Base-by-base conservation (phyloP, 352 stramenopile species). In the Globisporangium paddicum region DNA sequence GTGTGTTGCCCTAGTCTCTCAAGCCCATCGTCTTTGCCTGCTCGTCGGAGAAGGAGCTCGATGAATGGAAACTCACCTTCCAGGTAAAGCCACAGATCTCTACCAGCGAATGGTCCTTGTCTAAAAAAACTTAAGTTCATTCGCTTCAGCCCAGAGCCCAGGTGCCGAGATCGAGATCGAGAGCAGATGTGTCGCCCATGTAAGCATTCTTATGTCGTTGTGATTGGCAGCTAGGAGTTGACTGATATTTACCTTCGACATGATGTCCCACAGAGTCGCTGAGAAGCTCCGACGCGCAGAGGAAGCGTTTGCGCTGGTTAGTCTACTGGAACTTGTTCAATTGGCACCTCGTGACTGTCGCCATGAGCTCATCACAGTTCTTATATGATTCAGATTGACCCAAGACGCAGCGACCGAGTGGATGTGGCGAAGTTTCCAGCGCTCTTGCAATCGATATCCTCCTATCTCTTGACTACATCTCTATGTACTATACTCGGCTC, bases 21-120 rank as follows among this genome's bases (percentile, higher is more conserved):
- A 90, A 89, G 47, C n/a, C 64, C 0, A 67, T 77, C 19, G 69
- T 73, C 9, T 92, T 92, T 69, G 82, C 78, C 1, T 92, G 82
- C 37, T 55, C 64, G 21, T 83, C 67, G 11, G 76, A 81, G 14
- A 71, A 69, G 8, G 82, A 90, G 50, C 67, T 87, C 16, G 44
- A 58, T 2, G 82, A 93, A 55, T 90, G 80, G 80, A 74, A 64
- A 40, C 62, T 70, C 8, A 66, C 77, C 4, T 73, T 90, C n/a
- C 71, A 82, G 50, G 74, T 77, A 25, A 13, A n/a, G n/a, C n/a
- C n/a, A n/a, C n/a, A n/a, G n/a, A n/a, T n/a, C n/a, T n/a, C n/a
- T n/a, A n/a, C n/a, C n/a, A n/a, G n/a, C n/a, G n/a, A n/a, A 3
- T 18, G 11, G 5, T 16, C 5, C 5, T 5, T 19, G 35, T 21